These are phyloP conservation scores for Besnoitia besnoiti DNA, from an alignment of 169 alveolate species.

Conservation along the genomic window DNA sequence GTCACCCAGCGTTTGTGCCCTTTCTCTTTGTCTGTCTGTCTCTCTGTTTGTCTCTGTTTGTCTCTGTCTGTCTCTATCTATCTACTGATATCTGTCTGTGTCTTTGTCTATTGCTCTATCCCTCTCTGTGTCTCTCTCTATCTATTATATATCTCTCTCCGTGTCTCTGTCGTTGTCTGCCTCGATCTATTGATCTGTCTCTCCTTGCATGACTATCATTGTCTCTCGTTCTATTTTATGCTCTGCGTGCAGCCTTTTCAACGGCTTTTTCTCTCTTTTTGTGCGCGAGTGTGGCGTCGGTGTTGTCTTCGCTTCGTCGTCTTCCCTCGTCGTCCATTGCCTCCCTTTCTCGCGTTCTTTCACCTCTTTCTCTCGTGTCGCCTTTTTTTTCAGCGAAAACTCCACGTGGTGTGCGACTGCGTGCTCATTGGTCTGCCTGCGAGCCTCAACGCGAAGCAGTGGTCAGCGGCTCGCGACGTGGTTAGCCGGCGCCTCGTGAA, in stretches of 20 bases:
- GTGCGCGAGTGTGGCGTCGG: no score
- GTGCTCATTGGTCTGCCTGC: slow-evolving; percentile 90
- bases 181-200: no score
- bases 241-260: no score
- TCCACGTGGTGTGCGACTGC: slow-evolving; percentile 84
- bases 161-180: no score
- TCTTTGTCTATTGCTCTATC: neutral
- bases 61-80: no score
- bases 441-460: slow-evolving; percentile 81
- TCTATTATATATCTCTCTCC: no score
- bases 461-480: slow-evolving; percentile 87
- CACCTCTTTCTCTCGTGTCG: neutral
- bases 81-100: neutral
- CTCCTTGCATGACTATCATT: no score
- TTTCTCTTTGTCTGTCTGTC: neutral
- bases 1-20: no score
- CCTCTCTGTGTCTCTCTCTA: neutral
- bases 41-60: neutral
- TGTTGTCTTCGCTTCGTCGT: no score
- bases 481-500: slow-evolving; percentile 90
- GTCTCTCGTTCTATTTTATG: no score
- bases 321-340: neutral
- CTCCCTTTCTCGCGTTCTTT: neutral
- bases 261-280: no score
- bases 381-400: slow-evolving; percentile 61